Percentiles rank a stretch among this genome's conserved stretches.
These are phyloP conservation scores for Chenopodium berlandieri DNA, from an alignment of 148 eudicot species.

Conservation along the genomic window DNA sequence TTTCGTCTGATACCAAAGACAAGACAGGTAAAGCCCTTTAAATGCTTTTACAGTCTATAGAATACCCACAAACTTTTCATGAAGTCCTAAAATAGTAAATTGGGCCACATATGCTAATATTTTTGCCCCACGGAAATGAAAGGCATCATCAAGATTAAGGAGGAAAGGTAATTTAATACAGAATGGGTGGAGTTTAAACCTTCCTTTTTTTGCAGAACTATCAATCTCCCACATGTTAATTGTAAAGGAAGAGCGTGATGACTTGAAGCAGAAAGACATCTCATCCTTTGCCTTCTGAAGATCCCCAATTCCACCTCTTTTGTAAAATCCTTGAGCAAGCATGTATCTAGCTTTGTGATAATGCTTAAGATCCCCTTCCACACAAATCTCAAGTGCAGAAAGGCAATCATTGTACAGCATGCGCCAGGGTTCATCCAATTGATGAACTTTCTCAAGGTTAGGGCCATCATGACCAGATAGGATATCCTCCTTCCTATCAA, in stretches of 20 bases:
- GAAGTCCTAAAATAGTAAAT: not conserved
- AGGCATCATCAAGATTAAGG: not conserved
- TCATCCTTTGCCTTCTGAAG: slow-evolving; percentile 88
- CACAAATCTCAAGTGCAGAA: slow-evolving; percentile 79
- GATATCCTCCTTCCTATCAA: slow-evolving; percentile 24
- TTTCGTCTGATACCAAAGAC: slow-evolving; percentile 61
- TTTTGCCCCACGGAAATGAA: not conserved
- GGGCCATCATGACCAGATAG: slow-evolving; percentile 28
- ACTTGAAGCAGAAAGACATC: slow-evolving; percentile 96
- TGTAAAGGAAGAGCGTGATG: slow-evolving; percentile 97
- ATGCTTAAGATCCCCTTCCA: slow-evolving; percentile 97
- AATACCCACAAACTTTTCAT: not conserved
- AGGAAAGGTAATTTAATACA: not conserved
- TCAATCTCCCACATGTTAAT: slow-evolving; percentile 99
- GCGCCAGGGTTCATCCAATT: slow-evolving; percentile 63
- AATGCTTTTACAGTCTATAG: not conserved
- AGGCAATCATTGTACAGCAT: slow-evolving; percentile 87
- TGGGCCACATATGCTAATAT: not conserved
- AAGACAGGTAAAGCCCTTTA: slow-evolving; percentile 14
- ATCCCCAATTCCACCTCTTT: slow-evolving; percentile 69
- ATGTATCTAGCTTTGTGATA: slow-evolving; percentile 97
- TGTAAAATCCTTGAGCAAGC: slow-evolving; percentile 92
- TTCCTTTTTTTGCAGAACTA: slow-evolving; percentile 90
- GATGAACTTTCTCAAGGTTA: slow-evolving; percentile 30
- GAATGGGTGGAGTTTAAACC: slow-evolving; percentile 40